Evolutionary conservation across 163 green algal genomes (phyloP).

Genomic region (Scenedesmus sp.): DNA sequence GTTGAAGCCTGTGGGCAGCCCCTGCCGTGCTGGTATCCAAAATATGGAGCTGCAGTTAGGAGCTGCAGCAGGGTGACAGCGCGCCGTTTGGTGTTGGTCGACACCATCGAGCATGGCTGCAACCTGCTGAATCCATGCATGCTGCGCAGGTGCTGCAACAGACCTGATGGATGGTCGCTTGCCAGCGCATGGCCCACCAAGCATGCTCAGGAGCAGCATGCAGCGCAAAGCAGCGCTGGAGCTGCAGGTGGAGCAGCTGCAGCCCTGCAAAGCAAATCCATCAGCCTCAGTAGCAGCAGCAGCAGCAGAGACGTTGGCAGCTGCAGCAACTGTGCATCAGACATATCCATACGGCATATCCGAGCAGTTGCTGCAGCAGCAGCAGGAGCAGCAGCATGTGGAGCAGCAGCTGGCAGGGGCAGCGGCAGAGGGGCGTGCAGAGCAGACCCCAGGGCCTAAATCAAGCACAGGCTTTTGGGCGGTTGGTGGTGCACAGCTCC

Average conservation of each 20-base stretch:
- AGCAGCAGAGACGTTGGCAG: not conserved
- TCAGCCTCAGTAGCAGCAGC: not conserved
- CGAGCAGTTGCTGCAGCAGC: not conserved
- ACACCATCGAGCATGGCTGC: no score
- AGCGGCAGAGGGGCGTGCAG: not conserved
- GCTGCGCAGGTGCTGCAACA: constrained; percentile 16
- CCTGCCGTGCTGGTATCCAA: no score
- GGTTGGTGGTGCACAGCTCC: not conserved
- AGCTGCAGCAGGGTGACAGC: no score
- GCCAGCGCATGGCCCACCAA: not conserved
- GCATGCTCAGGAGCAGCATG: not conserved
- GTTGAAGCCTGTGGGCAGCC: no score
- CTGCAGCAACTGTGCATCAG: not conserved
- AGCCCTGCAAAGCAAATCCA: not conserved
- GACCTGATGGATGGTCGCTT: constrained; percentile 15
- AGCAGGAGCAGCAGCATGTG: not conserved
- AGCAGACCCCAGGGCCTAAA: not conserved
- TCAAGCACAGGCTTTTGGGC: not conserved
- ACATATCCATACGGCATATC: not conserved
- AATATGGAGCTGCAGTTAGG: no score
- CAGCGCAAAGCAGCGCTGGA: constrained; percentile 24
- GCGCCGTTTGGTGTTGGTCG: not conserved
- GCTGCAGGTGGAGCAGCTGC: constrained; percentile 9
- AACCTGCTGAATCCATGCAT: not conserved
- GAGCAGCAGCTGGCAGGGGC: not conserved